Conservation (phyloP, 176 grass and related monocot species). For the Musa acuminata region DNA sequence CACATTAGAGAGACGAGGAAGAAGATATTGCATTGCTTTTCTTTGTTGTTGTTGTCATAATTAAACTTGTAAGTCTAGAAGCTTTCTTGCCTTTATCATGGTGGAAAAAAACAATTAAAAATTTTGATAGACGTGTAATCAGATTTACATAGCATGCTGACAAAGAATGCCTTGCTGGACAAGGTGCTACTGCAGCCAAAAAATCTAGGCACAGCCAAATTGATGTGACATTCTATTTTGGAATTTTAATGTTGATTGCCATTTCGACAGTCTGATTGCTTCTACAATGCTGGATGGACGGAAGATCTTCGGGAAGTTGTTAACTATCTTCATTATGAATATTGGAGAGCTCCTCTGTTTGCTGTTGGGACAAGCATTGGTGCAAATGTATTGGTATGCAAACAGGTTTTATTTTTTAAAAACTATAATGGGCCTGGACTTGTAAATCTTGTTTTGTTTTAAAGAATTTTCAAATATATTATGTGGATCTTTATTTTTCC, state of each 20-base stretch:
- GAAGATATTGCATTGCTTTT: neutral
- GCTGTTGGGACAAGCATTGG: conserved; percentile 96
- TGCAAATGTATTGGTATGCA: conserved; percentile 85
- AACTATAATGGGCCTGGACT: neutral
- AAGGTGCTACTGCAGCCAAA: neutral
- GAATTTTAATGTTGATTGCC: conserved; percentile 19
- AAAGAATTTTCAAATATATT: neutral
- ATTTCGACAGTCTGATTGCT: conserved; percentile 64
- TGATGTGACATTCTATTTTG: conserved; percentile 10
- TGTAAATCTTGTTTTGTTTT: neutral
- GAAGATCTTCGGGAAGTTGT: conserved; percentile 72
- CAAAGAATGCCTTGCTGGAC: neutral
- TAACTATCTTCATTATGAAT: conserved; percentile 67
- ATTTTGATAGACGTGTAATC: neutral
- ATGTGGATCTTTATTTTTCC: too few species aligned
- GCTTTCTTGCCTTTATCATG: neutral
- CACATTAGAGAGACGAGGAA: too few species aligned
- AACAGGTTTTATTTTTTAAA: neutral
- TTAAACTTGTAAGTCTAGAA: too few species aligned
- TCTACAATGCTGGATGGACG: conserved; percentile 96
- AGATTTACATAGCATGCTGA: neutral
- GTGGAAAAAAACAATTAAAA: neutral
- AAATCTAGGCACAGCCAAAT: neutral
- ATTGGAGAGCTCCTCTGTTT: conserved; percentile 67
- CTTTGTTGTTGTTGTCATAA: neutral